A percentile compares a stretch with the other conserved stretches of the same genome.
Conservation (phyloP, 371 early-diverging fungal genomes). For the Lichtheimia ramosa region DNA sequence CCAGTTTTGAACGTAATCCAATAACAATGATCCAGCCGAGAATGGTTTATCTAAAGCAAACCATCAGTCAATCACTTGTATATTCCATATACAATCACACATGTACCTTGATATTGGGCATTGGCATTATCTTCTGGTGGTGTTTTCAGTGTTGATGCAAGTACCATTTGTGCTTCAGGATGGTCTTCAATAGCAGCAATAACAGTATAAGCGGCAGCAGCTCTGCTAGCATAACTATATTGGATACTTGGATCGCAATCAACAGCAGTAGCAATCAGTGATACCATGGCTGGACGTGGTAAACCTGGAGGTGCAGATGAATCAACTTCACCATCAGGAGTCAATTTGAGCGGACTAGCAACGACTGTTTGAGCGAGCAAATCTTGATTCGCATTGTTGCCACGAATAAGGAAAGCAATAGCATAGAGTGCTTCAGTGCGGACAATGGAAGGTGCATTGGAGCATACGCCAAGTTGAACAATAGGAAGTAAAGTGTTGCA, state of each 20-base stretch:
- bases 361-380: slow-evolving; percentile 61
- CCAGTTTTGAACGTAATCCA: slow-evolving; percentile 80
- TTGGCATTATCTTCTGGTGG: slow-evolving; percentile 73
- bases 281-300: slow-evolving; percentile 61
- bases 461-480: slow-evolving; percentile 61
- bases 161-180: slow-evolving; percentile 80
- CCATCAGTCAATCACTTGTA: not conserved
- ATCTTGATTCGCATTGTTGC: slow-evolving; percentile 74
- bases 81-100: not conserved
- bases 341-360: slow-evolving; percentile 34
- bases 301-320: slow-evolving; percentile 13
- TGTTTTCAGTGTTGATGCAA: slow-evolving; percentile 82
- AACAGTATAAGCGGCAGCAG: slow-evolving; percentile 75
- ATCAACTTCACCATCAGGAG: slow-evolving; percentile 28
- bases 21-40: slow-evolving; percentile 83
- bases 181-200: slow-evolving; percentile 77
- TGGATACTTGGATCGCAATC: slow-evolving; percentile 38
- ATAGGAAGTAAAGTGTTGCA: slow-evolving; percentile 72
- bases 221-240: slow-evolving; percentile 65
- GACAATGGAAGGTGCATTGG: slow-evolving; percentile 61
- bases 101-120: slow-evolving; percentile 32
- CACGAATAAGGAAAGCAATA: slow-evolving; percentile 80
- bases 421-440: slow-evolving; percentile 78
- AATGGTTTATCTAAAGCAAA: slow-evolving; percentile 63
- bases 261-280: slow-evolving; percentile 62